phyloP scores from a whole-genome alignment of 2,329 filamentous ascomycete genomes.

The Monosporascus sp. region DNA sequence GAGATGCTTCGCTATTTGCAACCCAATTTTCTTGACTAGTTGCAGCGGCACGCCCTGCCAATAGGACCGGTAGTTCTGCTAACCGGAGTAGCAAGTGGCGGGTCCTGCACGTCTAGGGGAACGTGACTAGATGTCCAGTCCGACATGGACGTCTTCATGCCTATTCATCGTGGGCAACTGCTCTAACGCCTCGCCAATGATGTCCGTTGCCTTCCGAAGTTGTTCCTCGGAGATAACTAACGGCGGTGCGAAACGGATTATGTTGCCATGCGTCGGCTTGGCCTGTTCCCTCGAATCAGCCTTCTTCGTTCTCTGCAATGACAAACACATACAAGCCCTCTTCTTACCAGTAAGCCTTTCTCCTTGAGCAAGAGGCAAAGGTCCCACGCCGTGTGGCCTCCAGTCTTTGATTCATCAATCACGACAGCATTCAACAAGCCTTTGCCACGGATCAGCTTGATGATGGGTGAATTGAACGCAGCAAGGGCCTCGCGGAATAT shows the following conservation, averaged over 20 bases:
- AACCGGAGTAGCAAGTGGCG: not conserved
- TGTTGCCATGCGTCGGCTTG: conserved; percentile 97
- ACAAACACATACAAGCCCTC: conserved; percentile 5
- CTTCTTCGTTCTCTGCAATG: conserved; percentile 6
- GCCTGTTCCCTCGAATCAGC: conserved; percentile 53
- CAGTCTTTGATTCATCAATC: conserved; percentile 84
- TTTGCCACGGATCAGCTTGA: conserved; percentile 82
- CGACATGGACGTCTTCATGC: conserved; percentile 26
- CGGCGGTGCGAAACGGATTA: conserved; percentile 95
- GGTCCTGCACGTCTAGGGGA: not conserved
- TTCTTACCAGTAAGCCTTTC: conserved; percentile 83
- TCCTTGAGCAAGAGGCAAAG: conserved; percentile 91
- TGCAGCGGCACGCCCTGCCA: not conserved
- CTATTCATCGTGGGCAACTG: conserved; percentile 68
- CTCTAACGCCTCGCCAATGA: conserved; percentile 75
- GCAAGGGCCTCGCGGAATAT: conserved; percentile 76
- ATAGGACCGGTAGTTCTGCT: not conserved
- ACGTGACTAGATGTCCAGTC: conserved; percentile 15
- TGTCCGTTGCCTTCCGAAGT: conserved; percentile 69
- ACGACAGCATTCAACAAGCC: conserved; percentile 93
- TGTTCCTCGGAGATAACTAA: conserved; percentile 89
- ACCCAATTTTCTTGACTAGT: not conserved
- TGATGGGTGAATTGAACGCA: conserved; percentile 72
- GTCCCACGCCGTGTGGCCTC: conserved; percentile 90
- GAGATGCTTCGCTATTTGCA: not conserved